These are phyloP conservation scores for Bocquillonia castaneifolia DNA, from an alignment of 441 rosid genomes.

Conservation along the genomic window DNA sequence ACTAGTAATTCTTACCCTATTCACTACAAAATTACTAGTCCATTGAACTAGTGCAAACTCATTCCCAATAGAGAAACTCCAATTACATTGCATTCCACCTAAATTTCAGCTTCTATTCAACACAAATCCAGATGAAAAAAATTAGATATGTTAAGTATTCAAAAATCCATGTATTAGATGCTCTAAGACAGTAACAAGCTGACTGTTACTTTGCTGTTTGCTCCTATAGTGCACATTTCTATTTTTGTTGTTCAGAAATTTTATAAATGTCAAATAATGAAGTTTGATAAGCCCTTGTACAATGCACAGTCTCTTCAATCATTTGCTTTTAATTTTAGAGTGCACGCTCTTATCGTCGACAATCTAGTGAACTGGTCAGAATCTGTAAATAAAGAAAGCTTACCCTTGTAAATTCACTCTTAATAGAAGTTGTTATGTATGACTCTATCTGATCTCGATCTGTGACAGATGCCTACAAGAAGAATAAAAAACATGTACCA, in stretches of 20 bases:
- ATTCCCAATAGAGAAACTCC: not conserved
- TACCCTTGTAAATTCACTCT: slow-evolving; percentile 79
- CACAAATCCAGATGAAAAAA: not conserved
- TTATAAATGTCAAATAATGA: not conserved
- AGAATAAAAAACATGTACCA: slow-evolving; percentile 17
- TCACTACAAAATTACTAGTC: not conserved
- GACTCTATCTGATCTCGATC: slow-evolving; percentile 89
- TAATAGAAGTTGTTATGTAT: slow-evolving; percentile 75
- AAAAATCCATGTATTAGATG: not conserved
- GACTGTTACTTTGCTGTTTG: not conserved
- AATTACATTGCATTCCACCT: not conserved
- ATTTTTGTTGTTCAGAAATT: not conserved
- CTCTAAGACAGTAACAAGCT: not conserved
- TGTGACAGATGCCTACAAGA: slow-evolving; percentile 57
- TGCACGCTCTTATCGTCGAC: slow-evolving; percentile 2
- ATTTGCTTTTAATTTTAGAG: not conserved
- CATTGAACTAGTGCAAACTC: not conserved
- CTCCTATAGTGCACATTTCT: not conserved
- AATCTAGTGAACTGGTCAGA: not conserved
- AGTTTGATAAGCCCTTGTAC: not conserved
- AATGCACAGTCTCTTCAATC: not conserved
- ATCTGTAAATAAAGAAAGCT: slow-evolving; percentile 24
- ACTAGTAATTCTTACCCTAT: not conserved
- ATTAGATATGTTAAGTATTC: not conserved
- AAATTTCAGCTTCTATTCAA: not conserved